These are phyloP conservation scores for Echeveria elegans DNA, from an alignment of 164 flowering plant species.

Conservation along the genomic window DNA sequence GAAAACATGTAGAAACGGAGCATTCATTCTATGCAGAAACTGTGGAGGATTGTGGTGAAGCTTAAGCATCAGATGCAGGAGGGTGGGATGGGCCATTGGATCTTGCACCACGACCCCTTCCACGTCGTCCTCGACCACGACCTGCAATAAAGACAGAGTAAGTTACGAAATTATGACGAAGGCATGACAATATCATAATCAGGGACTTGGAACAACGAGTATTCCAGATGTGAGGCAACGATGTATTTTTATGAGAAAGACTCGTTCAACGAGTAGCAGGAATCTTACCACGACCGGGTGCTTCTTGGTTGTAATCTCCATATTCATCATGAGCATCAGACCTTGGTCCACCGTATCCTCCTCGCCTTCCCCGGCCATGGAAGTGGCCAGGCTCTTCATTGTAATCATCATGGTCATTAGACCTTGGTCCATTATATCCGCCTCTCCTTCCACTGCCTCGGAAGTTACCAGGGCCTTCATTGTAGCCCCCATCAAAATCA, in stretches of 20 bases:
- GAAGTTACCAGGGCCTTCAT: conserved; percentile 32
- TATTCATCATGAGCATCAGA: conserved; percentile 11
- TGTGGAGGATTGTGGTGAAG: neutral
- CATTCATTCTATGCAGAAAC: neutral
- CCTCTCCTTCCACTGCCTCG: conserved; percentile 54
- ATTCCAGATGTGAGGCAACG: no score
- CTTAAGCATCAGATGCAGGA: neutral
- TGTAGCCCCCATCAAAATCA: conserved; percentile 42
- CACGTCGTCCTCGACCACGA: conserved; percentile 1
- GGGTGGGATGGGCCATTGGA: neutral
- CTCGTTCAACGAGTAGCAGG: neutral
- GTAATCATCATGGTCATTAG: conserved; percentile 32
- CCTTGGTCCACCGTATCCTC: no score
- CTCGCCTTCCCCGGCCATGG: no score
- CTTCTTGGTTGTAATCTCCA: conserved; percentile 50
- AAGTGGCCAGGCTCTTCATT: no score
- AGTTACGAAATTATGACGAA: no score
- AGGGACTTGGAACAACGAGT: no score
- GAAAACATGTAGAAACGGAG: neutral
- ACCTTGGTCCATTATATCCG: conserved; percentile 48
- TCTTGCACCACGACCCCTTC: neutral
- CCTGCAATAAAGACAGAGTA: neutral
- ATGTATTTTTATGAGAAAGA: no score
- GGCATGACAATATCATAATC: no score
- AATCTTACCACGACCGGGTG: conserved; percentile 17